Evolutionary conservation across 2,329 filamentous ascomycete species (phyloP), one percentile per base, ranked within the genome.

Genomic region (Chrysosphaeria jannelii): DNA sequence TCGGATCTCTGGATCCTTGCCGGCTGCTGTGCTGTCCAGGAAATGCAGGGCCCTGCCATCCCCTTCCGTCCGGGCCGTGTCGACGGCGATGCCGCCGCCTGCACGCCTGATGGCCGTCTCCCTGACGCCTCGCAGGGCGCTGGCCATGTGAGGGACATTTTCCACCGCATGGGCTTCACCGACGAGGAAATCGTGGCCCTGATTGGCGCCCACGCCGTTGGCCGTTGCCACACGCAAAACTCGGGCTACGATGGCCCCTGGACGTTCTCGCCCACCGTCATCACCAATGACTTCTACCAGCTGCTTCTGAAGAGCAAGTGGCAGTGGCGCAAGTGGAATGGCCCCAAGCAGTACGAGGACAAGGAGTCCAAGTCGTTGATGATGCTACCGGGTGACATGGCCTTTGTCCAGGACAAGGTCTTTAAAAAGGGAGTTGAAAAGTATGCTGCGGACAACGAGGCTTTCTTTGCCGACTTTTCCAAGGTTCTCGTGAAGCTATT

Each of bases 111-210:
- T 39, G 85, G 85, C 33, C 78, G 81, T 45, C 56, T 63, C 14
- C 57, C 42, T 13, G 41, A 97, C 42, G 81, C 58, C 24, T 45
- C 62, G 36, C 62, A 91, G 57, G 69, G 60, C 29, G 53, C 65
- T 30, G 60, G 65, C 40, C 81, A 93, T 50, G 59, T 93, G 36
- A 70, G 85, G 38, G 61, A 62, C 49, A 81, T 93, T 53, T 97
- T 93, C 49, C 62, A 66, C 46, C 76, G 81, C 42, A 93, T 93
- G 81, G 81, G 81, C 34, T 93, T 91, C 58, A 70, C 85, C 46
- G 81, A 97, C 50, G 72, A 72, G 39, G 79, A 91, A 48, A 93
- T 93, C 41, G 81, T 91, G 21, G 85, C 81, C 14, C 60, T 93
- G 25, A 56, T 57, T 13, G 78, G 78, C 34, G 78, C 71, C 23